These are phyloP conservation scores for Aphanomyces astaci DNA, from an alignment of 352 stramenopile species.

Conservation along the genomic window DNA sequence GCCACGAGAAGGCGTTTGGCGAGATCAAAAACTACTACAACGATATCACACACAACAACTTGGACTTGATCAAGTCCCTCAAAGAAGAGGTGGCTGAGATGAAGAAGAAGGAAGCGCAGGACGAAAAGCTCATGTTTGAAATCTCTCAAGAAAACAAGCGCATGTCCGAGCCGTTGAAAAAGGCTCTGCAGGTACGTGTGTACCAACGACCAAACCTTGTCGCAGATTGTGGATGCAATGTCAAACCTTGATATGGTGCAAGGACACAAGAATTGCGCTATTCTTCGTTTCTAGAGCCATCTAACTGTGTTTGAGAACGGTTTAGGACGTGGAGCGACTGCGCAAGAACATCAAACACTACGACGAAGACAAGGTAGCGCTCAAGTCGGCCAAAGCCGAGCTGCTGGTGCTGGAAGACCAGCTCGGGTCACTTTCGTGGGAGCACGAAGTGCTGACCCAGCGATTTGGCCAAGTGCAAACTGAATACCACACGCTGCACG, in stretches of 20 bases:
- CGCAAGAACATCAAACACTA: slow-evolving; percentile 62
- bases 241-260: no score
- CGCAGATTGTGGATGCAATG: no score
- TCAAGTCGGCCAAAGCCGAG: slow-evolving; percentile 55
- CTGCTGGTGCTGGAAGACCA: slow-evolving; percentile 85
- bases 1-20: slow-evolving; percentile 89
- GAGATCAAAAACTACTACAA: slow-evolving; percentile 98
- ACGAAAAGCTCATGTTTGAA: slow-evolving; percentile 92
- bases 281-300: no score
- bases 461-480: slow-evolving; percentile 69
- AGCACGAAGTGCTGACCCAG: slow-evolving; percentile 90
- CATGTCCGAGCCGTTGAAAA: slow-evolving; percentile 91
- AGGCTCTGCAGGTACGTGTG: slow-evolving; percentile 43
- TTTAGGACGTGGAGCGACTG: slow-evolving; percentile 59
- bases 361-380: slow-evolving; percentile 57
- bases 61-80: slow-evolving; percentile 93
- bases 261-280: no score
- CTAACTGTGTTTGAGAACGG: no score
- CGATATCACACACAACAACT: slow-evolving; percentile 95
- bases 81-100: slow-evolving; percentile 94
- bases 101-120: slow-evolving; percentile 90
- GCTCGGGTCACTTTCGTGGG: slow-evolving; percentile 85
- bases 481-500: slow-evolving; percentile 87
- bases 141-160: slow-evolving; percentile 93
- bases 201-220: no score